Evolutionary conservation across 352 stramenopile genomes (phyloP), one percentile per base, ranked within the genome.

Genomic region (Halophytophthora batemanensis): DNA sequence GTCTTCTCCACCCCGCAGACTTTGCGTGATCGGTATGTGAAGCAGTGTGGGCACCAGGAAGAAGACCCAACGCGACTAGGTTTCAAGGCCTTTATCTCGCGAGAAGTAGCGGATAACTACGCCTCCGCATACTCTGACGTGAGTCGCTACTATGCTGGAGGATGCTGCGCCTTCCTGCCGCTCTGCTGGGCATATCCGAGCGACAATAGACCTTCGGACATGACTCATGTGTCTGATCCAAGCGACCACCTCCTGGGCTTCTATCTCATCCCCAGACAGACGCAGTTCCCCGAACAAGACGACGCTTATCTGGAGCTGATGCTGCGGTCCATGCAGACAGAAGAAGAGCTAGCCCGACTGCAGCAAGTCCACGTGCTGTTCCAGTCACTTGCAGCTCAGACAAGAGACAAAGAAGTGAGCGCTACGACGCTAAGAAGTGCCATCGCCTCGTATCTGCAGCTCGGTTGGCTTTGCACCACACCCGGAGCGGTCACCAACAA

Each of bases 261-360:
- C 50, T 86, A 71, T 42, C 70, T 87, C 28, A 69, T 81, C 17
- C 77, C 77, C 0, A 67, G 77, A 39, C 66, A 86, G 39, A 66
- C 67, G 28, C 77, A 87, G 46, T 81, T 87, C 33, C 69, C 67
- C 0, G 77, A 87, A n/a, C 62, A 61, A 17, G 71, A 87, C 29
- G 66, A 72, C 6, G 56, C 62, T 19, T 82, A 66, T 40, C 38
- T 59, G n/a, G 64, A 81, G 15, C 67, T 84, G 21, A 43, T 87
- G 41, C 17, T 86, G 40, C 44, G 53, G 2, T 68, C 72, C 3
- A 65, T 87, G 52, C 51, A 57, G 36, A 41, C 45, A 4, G 39
- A 44, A 23, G 60, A 69, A 2, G 61, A 71, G 17, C 21, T 77
- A 3, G 39, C 19, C 2, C 37, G 22, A 25, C 53, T 87, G 2